Base-by-base conservation (phyloP, 2,329 filamentous ascomycete species). In the Epichloe bromicola region DNA sequence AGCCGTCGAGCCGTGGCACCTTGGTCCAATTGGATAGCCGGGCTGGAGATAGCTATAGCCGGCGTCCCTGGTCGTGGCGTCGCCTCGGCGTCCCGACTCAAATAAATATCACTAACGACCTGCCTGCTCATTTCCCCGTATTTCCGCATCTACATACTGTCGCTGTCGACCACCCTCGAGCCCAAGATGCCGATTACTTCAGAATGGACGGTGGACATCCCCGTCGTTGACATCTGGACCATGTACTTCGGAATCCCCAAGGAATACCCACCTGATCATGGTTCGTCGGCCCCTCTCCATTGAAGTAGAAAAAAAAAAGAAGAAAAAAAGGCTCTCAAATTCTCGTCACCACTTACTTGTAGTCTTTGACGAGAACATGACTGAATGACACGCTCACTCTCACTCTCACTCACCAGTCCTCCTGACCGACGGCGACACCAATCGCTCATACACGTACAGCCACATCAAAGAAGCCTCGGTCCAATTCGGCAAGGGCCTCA, bases 401-500 rank as follows among this genome's bases (percentile, higher is more conserved):
- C 8, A 23, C 26, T 15, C 30, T 8, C 34, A 17, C 15, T 10
- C 7, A 36, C n/a, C 62, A 93, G 88, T 85, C 43, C 83, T 95
- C 60, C 86, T 88, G 65, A 76, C 82, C 59, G 88, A 94, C 67
- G 78, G 80, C 53, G 81, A 86, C 55, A 86, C 86, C 3, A 73
- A 76, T 49, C 71, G 73, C 43, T 70, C 69, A 19, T 88, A 95
- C 67, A 94, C 82, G 44, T 90, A 80, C 64, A 73, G 74, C 34
- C 74, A 88, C 55, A 69, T 87, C 51, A 83, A 79, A 59, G 72
- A 73, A 54, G 73, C 79, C 15, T 84, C 88, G 1, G 68, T 82
- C 39, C 77, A 81, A n/a, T 94, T 96, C 58, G 90, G 88, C 48
- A 81, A 83, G 56, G 90, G 87, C 1, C 75, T 97, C 19, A 83